A percentile compares a stretch with the other conserved stretches of the same genome.
Evolutionary conservation across 441 rosid genomes (phyloP).

Genomic region (Euphorbia corollata): DNA sequence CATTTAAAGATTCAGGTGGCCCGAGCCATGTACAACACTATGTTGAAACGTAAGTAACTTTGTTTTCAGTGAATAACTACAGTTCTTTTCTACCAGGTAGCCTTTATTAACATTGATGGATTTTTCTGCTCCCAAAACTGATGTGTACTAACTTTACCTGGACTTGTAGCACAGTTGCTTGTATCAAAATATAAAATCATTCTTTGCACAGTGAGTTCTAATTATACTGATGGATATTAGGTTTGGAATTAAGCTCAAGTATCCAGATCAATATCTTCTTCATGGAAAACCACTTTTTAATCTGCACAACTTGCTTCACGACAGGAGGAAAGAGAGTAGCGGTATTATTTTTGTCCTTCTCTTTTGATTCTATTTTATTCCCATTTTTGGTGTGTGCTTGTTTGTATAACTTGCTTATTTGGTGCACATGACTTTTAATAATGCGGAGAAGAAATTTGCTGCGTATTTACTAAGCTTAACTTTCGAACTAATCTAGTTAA

Average conservation of each 20-base stretch:
- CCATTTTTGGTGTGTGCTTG: not conserved
- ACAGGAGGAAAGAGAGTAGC: constrained; percentile 50
- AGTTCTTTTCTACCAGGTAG: not conserved
- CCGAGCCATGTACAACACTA: constrained; percentile 46
- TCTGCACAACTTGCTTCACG: constrained; percentile 74
- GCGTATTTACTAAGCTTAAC: not conserved
- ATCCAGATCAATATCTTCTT: constrained; percentile 69
- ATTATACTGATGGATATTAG: constrained; percentile 33
- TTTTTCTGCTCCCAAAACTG: constrained; percentile 19
- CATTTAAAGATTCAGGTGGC: constrained; percentile 31
- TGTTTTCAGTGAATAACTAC: not conserved
- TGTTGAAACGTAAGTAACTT: constrained; percentile 42
- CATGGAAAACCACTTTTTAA: constrained; percentile 63
- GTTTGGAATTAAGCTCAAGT: constrained; percentile 53
- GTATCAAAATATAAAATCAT: not conserved
- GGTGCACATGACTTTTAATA: not conserved
- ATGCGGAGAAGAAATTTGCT: not conserved
- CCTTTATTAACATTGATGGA: not conserved
- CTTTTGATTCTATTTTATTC: constrained; percentile 4
- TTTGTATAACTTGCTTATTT: not conserved
- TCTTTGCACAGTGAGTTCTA: not conserved
- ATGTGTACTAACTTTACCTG: constrained; percentile 9
- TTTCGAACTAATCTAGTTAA: not conserved
- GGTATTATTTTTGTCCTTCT: constrained; percentile 37
- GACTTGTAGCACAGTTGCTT: constrained; percentile 1